Conservation (phyloP, 2,329 filamentous ascomycete genomes). For the Elsinoe fawcettii region DNA sequence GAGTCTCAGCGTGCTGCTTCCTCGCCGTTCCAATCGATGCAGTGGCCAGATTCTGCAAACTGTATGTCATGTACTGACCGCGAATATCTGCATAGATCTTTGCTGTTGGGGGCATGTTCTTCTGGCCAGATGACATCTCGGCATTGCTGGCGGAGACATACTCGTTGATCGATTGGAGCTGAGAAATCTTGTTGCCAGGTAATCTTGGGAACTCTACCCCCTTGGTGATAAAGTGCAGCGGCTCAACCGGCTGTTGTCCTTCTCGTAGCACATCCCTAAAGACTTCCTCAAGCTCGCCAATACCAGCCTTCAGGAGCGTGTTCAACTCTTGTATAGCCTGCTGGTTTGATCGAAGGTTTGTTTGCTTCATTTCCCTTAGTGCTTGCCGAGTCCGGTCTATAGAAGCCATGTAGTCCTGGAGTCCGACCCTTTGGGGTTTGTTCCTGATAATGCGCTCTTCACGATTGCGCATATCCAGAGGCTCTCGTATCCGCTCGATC, state of each 20-base stretch:
- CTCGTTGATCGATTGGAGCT: conserved; percentile 69
- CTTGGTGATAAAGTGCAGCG: conserved; percentile 88
- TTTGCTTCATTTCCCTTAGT: conserved; percentile 73
- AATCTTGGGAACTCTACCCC: conserved; percentile 66
- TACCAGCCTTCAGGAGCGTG: conserved; percentile 68
- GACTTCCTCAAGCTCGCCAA: conserved; percentile 72
- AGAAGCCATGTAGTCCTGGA: conserved; percentile 79
- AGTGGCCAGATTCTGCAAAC: conserved; percentile 75
- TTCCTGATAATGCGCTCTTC: conserved; percentile 82
- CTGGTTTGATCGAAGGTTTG: conserved; percentile 89
- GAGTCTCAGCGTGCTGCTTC: conserved; percentile 67
- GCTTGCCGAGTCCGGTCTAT: conserved; percentile 82
- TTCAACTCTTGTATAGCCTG: conserved; percentile 75
- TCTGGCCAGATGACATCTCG: conserved; percentile 22
- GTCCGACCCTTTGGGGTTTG: conserved; percentile 70
- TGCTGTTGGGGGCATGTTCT: conserved; percentile 54
- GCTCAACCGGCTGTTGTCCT: conserved; percentile 73
- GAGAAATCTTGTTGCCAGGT: conserved; percentile 65
- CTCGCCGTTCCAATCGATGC: conserved; percentile 73
- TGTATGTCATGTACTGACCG: conserved; percentile 75
- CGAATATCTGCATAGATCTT: conserved; percentile 80
- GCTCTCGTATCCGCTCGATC: conserved; percentile 81
- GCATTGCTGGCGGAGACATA: conserved; percentile 26
- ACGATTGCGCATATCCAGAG: conserved; percentile 83
- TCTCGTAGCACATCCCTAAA: conserved; percentile 74